Conservation (phyloP, 257 asterid genomes). For the Anisodus tanguticus region DNA sequence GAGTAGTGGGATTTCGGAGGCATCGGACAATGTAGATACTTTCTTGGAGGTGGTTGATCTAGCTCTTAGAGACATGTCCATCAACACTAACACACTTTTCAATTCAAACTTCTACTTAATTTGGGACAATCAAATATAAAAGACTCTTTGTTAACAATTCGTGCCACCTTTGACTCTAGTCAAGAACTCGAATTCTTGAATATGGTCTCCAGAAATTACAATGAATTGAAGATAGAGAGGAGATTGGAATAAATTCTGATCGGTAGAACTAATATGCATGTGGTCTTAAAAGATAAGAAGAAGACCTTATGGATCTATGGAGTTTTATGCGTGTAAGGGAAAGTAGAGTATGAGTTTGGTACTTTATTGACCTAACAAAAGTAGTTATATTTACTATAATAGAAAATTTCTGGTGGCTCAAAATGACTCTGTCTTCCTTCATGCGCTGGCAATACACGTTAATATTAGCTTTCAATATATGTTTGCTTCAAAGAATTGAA, state of each 20-base stretch:
- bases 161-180: background rate
- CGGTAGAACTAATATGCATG: too few relatives aligned
- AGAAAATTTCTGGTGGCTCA: background rate
- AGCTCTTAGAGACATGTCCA: slow-evolving; percentile 27
- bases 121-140: background rate
- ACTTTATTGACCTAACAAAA: background rate
- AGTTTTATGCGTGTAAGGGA: slow-evolving; percentile 2
- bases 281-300: too few relatives aligned
- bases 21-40: background rate
- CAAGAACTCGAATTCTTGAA: background rate
- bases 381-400: background rate
- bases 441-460: slow-evolving; percentile 9
- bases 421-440: slow-evolving; percentile 8
- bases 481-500: slow-evolving; percentile 25
- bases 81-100: background rate
- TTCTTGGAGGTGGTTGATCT: slow-evolving; percentile 8
- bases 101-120: background rate
- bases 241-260: background rate
- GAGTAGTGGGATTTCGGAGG: background rate
- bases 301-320: background rate
- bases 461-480: background rate
- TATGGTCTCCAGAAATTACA: background rate
- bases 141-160: background rate
- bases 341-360: background rate
- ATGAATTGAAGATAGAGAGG: background rate